These are phyloP conservation scores for Colletotrichum trifolii DNA, from an alignment of 2,329 filamentous ascomycete species.

Conservation along the genomic window DNA sequence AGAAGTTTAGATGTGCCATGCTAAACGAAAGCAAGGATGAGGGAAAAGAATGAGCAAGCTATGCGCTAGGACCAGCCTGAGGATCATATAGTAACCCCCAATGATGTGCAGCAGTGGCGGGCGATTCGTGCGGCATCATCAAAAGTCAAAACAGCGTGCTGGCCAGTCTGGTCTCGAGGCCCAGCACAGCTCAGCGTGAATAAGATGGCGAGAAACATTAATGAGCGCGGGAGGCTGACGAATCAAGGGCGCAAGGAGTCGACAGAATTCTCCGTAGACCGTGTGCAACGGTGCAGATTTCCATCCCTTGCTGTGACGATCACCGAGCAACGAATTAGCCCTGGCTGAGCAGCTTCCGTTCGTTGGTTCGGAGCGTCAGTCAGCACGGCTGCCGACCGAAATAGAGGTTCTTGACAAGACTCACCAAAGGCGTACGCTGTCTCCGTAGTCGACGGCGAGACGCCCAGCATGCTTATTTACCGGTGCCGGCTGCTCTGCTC, in stretches of 20 bases:
- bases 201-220: conserved; percentile 12
- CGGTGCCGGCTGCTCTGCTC: neutral
- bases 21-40: no score
- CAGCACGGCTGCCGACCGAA: conserved; percentile 25
- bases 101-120: conserved; percentile 36
- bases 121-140: conserved; percentile 36
- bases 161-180: conserved; percentile 14
- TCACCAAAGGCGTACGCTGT: neutral
- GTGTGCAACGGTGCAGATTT: conserved; percentile 19
- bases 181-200: conserved; percentile 6
- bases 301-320: conserved; percentile 20
- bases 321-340: conserved; percentile 28
- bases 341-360: neutral
- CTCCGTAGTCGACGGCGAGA: conserved; percentile 17
- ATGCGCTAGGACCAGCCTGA: conserved; percentile 32
- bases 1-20: neutral
- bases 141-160: conserved; percentile 27
- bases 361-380: conserved; percentile 22
- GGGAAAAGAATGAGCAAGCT: conserved; percentile 21
- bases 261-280: conserved; percentile 6
- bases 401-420: conserved; percentile 16
- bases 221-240: neutral
- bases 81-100: conserved; percentile 30
- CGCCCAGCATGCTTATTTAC: neutral
- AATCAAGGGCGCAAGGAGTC: conserved; percentile 24